These are phyloP conservation scores for Ambrosia artemisiifolia DNA, from an alignment of 129 eudicot species.

Conservation along the genomic window DNA sequence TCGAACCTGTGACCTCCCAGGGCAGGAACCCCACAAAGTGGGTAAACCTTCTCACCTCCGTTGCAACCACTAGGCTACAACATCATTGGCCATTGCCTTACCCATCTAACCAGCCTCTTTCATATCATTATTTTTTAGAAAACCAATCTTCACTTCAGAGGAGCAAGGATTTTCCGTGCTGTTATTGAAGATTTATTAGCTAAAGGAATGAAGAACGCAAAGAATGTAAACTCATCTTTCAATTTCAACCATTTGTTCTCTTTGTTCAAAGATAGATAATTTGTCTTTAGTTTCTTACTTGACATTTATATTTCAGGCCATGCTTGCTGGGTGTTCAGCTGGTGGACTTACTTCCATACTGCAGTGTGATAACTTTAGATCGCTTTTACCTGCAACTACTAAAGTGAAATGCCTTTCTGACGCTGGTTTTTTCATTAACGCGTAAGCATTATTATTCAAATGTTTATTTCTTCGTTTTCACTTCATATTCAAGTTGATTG, in stretches of 20 bases:
- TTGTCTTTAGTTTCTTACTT: background rate
- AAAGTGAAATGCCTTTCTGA: conserved; percentile 90
- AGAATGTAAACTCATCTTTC: conserved; percentile 47
- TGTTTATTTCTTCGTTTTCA: background rate
- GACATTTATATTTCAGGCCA: conserved; percentile 42
- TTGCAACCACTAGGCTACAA: too few species aligned
- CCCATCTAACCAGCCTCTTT: background rate
- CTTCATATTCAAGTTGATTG: background rate
- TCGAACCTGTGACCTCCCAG: too few species aligned
- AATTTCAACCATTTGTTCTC: conserved; percentile 10
- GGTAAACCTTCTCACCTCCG: too few species aligned
- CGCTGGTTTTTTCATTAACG: conserved; percentile 82
- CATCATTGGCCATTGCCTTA: background rate
- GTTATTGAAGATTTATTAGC: conserved; percentile 82
- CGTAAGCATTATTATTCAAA: conserved; percentile 39
- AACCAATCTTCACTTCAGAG: conserved; percentile 77
- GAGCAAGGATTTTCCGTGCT: conserved; percentile 79
- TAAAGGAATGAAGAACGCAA: conserved; percentile 87
- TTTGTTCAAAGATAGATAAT: background rate
- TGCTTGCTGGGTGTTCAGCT: conserved; percentile 93
- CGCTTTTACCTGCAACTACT: conserved; percentile 57
- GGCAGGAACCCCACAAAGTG: too few species aligned
- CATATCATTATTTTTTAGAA: conserved; percentile 28
- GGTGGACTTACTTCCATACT: conserved; percentile 84
- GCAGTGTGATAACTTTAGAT: conserved; percentile 79